Base-by-base conservation (phyloP, 2,329 filamentous ascomycete species). In the Podosphaera fusca region DNA sequence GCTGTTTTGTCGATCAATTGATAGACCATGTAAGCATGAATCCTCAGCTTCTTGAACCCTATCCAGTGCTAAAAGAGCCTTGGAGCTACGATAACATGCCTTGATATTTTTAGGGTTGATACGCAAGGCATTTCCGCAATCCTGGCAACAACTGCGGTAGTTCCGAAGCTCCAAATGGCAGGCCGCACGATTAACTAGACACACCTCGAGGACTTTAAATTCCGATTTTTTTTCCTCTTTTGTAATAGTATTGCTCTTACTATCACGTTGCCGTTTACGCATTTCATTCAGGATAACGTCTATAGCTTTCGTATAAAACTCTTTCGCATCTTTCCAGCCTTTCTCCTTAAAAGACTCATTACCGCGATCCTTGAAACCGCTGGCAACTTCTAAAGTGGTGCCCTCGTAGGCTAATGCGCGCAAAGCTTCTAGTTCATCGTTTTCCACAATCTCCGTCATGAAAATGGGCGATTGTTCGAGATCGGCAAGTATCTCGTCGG, bases 361-460 rank as follows among this genome's bases (percentile, higher is more conserved):
- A 38, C 92, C 92, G 63, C 87, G 85, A 67, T 90, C 84, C 65
- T 92, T 87, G 73, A 95, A 95, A 61, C 87, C 87, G 50, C 77
- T 72, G 29, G 82, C 85, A 60, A 94, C 83, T 68, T 96, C 90
- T 8, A 82, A 76, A 54, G 86, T 81, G 7, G 88, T 89, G 29
- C 92, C 94, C 72, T 98, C 92, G 67, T 95, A 95, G 35, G 87
- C 87, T 45, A 98, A 74, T 0, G 92, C 90, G 67, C 86, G 84
- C 59, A 98, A 75, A 0, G 92, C 94, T 64, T 94, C 88, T 0
- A 95, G 74, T 63, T 85, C 81, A 60, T 84, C 75, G 66, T 95
- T 95, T 61, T 94, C 85, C 64, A 86, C 86, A 38, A 95, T 75
- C 63, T 86, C 82, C 35, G 88, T 96, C 92, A 98, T 98, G 75